A percentile compares a stretch with the other conserved stretches of the same genome.
Conservation (phyloP, 2,329 filamentous ascomycete genomes). For the Claviceps africana region DNA sequence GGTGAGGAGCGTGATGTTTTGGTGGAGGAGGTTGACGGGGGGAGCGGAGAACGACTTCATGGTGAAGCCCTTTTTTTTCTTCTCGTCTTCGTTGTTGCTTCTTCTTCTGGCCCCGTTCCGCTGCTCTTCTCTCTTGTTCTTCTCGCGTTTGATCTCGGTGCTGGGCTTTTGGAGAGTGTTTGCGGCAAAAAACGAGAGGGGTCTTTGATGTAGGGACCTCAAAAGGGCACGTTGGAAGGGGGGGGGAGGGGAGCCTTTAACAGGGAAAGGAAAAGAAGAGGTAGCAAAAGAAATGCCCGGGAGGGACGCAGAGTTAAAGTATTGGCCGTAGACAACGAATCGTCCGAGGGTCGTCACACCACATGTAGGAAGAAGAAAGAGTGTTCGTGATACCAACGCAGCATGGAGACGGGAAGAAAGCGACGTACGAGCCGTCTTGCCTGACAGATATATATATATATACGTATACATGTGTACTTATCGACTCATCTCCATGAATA, state of each 20-base stretch:
- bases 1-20: conserved; percentile 22
- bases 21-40: conserved; percentile 21
- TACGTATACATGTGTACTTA: background rate
- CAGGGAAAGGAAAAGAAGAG: background rate
- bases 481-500: no score
- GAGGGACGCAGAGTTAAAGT: no score
- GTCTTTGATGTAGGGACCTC: no score
- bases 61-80: background rate
- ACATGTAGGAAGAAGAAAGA: background rate
- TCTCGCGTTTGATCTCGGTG: no score
- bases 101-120: background rate
- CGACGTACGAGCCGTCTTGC: no score
- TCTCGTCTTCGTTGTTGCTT: background rate
- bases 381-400: background rate
- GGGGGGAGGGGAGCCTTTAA: no score
- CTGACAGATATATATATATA: no score
- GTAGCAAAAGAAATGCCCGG: background rate
- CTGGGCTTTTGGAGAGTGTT: no score
- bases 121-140: no score
- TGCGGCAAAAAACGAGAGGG: no score
- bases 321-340: no score
- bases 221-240: no score
- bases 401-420: background rate
- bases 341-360: background rate
- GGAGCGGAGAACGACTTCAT: background rate